Conservation (phyloP, 805 yeast genomes). For the Ogataea glucozyma region DNA sequence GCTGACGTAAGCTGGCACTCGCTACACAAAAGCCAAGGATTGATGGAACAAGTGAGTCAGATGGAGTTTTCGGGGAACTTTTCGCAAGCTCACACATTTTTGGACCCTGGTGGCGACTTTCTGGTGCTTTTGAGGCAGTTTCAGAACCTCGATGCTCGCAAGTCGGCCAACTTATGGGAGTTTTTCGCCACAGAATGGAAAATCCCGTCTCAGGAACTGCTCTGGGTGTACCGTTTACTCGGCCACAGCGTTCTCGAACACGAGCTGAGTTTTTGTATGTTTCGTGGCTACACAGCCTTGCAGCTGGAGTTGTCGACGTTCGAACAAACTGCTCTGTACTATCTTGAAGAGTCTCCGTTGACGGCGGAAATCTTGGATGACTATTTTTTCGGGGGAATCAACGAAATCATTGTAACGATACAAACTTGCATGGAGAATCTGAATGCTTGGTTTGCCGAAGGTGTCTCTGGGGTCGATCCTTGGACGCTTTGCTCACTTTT, state of each 20-base stretch:
- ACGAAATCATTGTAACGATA: slow-evolving; percentile 45
- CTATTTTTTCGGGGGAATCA: slow-evolving; percentile 55
- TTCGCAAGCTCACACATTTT: slow-evolving; percentile 50
- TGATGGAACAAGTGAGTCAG: slow-evolving; percentile 49
- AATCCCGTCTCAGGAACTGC: slow-evolving; percentile 45
- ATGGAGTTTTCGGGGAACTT: slow-evolving; percentile 56
- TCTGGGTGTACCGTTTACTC: slow-evolving; percentile 38
- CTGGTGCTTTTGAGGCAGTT: slow-evolving; percentile 44
- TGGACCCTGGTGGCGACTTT: slow-evolving; percentile 69
- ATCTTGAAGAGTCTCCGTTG: slow-evolving; percentile 42
- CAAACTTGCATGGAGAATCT: slow-evolving; percentile 41
- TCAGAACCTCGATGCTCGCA: slow-evolving; percentile 24
- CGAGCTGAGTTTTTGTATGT: slow-evolving; percentile 50
- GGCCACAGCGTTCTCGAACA: slow-evolving; percentile 39
- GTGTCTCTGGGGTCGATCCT: slow-evolving; percentile 25
- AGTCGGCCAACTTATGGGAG: slow-evolving; percentile 13
- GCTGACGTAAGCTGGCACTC: slow-evolving; percentile 74
- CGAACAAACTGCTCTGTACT: slow-evolving; percentile 11
- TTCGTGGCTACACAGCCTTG: slow-evolving; percentile 54
- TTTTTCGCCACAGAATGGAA: slow-evolving; percentile 40
- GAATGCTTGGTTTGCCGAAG: slow-evolving; percentile 43
- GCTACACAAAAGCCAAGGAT: slow-evolving; percentile 51
- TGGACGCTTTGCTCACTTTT: slow-evolving; percentile 39
- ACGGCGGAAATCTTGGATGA: slow-evolving; percentile 43
- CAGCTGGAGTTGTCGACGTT: slow-evolving; percentile 42